A percentile compares a stretch with the other conserved stretches of the same genome.
phyloP scores from a whole-genome alignment of 192 early-diverging fungal genomes.

The Obelidium mucronatum region DNA sequence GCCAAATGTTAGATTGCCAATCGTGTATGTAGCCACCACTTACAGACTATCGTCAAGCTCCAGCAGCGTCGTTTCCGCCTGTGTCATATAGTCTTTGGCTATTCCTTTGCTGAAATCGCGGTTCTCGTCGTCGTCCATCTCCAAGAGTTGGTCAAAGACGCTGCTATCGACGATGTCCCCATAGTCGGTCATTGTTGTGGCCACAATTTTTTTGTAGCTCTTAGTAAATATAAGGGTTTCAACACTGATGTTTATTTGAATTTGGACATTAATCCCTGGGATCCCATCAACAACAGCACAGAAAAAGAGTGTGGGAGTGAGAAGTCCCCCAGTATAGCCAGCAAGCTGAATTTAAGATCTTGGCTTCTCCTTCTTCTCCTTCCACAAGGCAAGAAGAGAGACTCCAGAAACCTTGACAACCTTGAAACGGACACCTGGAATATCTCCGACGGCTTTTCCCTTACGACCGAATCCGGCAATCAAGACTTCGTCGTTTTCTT shows the following conservation, averaged over 20 bases:
- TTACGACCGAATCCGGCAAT: constrained; percentile 99
- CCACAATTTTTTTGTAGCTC: neutral
- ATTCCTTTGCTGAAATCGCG: constrained; percentile 79
- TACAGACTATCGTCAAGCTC: constrained; percentile 77
- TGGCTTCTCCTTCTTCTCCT: constrained; percentile 99
- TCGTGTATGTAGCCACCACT: constrained; percentile 4
- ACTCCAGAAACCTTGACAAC: constrained; percentile 99
- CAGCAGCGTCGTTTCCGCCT: constrained; percentile 79
- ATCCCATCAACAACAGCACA: too few relatives aligned
- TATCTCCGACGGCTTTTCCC: constrained; percentile 99
- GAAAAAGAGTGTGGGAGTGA: neutral
- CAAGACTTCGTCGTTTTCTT: constrained; percentile 99
- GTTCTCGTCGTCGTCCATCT: constrained; percentile 89
- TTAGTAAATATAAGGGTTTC: neutral
- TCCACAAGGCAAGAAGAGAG: constrained; percentile 98
- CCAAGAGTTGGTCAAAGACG: constrained; percentile 88
- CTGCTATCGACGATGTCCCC: constrained; percentile 75
- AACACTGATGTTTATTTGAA: neutral
- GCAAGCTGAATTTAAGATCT: constrained; percentile 59
- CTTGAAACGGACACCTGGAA: constrained; percentile 99
- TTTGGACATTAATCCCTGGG: too few relatives aligned
- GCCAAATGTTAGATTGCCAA: neutral
- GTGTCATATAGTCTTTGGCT: constrained; percentile 83
- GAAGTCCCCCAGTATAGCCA: neutral
- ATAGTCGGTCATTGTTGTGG: neutral